Evolutionary conservation across 1,139 yeast species (phyloP).

Genomic region (Blastobotrys indianensis): DNA sequence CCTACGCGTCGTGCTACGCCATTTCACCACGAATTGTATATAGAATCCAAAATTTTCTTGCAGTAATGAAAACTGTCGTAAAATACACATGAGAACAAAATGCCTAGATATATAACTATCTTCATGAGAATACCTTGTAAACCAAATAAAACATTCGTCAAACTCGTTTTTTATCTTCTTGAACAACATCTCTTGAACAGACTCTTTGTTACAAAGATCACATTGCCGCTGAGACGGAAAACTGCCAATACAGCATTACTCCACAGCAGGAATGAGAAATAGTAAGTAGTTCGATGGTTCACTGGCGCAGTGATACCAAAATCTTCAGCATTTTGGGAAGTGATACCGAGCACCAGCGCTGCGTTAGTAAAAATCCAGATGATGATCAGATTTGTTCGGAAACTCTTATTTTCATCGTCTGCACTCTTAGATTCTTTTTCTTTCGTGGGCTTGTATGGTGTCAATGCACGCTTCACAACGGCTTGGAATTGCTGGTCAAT

Average conservation of each 20-base stretch:
- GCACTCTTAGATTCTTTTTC: slow-evolving; percentile 34
- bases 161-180: slow-evolving; percentile 17
- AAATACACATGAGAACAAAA: slow-evolving; percentile 2
- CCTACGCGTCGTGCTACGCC: too few species aligned
- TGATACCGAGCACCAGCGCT: slow-evolving; percentile 61
- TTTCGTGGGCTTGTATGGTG: slow-evolving; percentile 38
- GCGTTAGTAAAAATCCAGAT: slow-evolving; percentile 77
- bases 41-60: not conserved
- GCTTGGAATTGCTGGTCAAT: slow-evolving; percentile 46
- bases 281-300: slow-evolving; percentile 43
- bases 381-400: slow-evolving; percentile 74
- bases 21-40: not conserved
- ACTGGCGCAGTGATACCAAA: slow-evolving; percentile 34
- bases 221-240: slow-evolving; percentile 65
- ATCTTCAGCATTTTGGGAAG: slow-evolving; percentile 30
- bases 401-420: slow-evolving; percentile 61
- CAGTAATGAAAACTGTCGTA: too few species aligned
- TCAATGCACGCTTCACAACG: slow-evolving; percentile 40
- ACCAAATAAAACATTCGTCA: not conserved
- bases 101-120: not conserved
- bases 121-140: not conserved
- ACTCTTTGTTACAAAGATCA: slow-evolving; percentile 48
- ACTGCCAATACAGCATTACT: slow-evolving; percentile 75
- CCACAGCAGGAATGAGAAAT: slow-evolving; percentile 72
- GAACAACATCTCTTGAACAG: slow-evolving; percentile 28